These are phyloP conservation scores for Atalantia buxifolia DNA, from an alignment of 345 rosid genomes.

Conservation along the genomic window DNA sequence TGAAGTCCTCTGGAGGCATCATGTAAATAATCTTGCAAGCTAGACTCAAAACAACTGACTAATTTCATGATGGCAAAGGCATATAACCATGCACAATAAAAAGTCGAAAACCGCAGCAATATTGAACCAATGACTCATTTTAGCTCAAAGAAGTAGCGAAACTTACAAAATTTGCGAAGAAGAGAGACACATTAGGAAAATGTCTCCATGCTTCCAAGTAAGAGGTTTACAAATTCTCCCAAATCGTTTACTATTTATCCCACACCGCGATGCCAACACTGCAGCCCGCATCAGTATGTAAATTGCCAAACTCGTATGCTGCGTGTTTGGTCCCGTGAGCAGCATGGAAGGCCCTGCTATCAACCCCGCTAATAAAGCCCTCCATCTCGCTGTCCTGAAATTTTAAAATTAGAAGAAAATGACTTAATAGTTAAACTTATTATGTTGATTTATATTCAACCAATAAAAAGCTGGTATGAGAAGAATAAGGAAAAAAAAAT, in stretches of 20 bases:
- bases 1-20: background rate
- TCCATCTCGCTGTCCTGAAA: conserved; percentile 84
- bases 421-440: conserved; percentile 14
- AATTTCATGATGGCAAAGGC: background rate
- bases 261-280: conserved; percentile 89
- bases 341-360: conserved; percentile 96
- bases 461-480: background rate
- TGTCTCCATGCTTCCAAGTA: conserved; percentile 96
- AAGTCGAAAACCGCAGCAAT: background rate
- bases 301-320: conserved; percentile 82
- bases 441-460: background rate
- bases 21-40: background rate
- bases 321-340: conserved; percentile 75
- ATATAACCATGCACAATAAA: background rate
- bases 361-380: conserved; percentile 80
- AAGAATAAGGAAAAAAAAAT: background rate
- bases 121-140: background rate
- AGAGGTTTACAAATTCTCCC: conserved; percentile 85
- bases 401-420: conserved; percentile 30
- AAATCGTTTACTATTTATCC: conserved; percentile 82
- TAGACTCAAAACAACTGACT: background rate
- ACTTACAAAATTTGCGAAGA: conserved; percentile 91
- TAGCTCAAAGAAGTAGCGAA: background rate
- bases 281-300: conserved; percentile 94
- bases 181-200: conserved; percentile 94